Evolutionary conservation across 345 rosid species (phyloP).

Genomic region (Hevea brasiliensis): DNA sequence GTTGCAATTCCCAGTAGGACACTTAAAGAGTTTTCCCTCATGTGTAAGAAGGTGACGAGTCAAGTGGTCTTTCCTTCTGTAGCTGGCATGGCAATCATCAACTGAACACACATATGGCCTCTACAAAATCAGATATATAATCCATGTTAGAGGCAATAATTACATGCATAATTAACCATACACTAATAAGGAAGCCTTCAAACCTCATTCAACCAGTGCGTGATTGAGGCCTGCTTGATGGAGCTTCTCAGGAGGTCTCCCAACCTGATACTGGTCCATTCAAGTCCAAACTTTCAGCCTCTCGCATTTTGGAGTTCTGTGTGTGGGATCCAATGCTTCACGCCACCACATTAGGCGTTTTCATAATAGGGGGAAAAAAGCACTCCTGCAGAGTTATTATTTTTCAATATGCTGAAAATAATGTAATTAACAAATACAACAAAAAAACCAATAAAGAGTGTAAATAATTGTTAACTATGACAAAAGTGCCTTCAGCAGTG

Average conservation of each 20-base stretch:
- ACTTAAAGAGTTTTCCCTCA: constrained; percentile 64
- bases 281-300: constrained; percentile 61
- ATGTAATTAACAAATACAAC: neutral
- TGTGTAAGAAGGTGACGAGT: constrained; percentile 70
- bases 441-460: neutral
- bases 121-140: constrained; percentile 34
- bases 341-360: constrained; percentile 37
- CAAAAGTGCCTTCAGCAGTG: too few relatives aligned
- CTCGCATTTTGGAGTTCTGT: constrained; percentile 98
- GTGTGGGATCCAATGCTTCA: constrained; percentile 99
- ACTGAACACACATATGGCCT: constrained; percentile 66
- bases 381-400: constrained; percentile 49
- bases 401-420: neutral
- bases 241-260: constrained; percentile 99
- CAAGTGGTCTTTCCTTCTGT: constrained; percentile 88
- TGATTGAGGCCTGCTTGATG: constrained; percentile 87
- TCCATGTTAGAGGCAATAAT: neutral
- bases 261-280: constrained; percentile 97
- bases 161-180: neutral
- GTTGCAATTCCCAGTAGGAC: constrained; percentile 57
- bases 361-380: constrained; percentile 10
- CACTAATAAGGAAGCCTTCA: constrained; percentile 10
- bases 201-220: constrained; percentile 53
- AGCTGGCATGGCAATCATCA: constrained; percentile 68
- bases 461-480: neutral